Conservation (phyloP, 768 basidiomycete genomes). For the Kwoniella dejecticola region DNA sequence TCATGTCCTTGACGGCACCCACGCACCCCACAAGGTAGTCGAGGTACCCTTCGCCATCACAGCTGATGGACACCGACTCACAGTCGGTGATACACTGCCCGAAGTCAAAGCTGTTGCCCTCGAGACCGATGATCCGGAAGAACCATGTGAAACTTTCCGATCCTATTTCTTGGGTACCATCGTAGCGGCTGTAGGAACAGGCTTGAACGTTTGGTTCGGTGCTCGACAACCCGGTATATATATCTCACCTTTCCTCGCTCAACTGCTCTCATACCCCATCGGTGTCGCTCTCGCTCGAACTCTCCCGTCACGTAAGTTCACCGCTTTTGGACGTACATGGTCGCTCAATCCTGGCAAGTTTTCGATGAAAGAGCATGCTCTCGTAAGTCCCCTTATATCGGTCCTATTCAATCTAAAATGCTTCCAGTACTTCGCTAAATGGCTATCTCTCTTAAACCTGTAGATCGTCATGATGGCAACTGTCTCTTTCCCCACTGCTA, state of each 20-base stretch:
- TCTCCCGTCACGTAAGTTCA: neutral
- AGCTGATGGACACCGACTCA: neutral
- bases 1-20: too few relatives aligned
- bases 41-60: constrained; percentile 1
- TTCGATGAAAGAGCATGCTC: constrained; percentile 12
- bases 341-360: constrained; percentile 10
- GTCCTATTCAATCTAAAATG: neutral
- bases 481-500: constrained; percentile 12
- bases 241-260: constrained; percentile 16
- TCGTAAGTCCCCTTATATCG: rapidly evolving
- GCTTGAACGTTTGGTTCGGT: constrained; percentile 16
- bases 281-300: neutral
- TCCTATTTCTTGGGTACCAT: constrained; percentile 13
- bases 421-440: too few relatives aligned
- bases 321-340: neutral
- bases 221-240: constrained; percentile 17
- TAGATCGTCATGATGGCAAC: constrained; percentile 18
- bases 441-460: too few relatives aligned
- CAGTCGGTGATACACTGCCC: constrained; percentile 4
- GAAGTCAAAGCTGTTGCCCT: constrained; percentile 19
- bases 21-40: too few relatives aligned
- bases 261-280: constrained; percentile 10
- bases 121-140: constrained; percentile 14
- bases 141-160: constrained; percentile 18
- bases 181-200: constrained; percentile 11